Percentiles rank a stretch among this genome's conserved stretches.
Evolutionary conservation across 768 basidiomycete genomes (phyloP).

Genomic region (Nidula microcarpa): DNA sequence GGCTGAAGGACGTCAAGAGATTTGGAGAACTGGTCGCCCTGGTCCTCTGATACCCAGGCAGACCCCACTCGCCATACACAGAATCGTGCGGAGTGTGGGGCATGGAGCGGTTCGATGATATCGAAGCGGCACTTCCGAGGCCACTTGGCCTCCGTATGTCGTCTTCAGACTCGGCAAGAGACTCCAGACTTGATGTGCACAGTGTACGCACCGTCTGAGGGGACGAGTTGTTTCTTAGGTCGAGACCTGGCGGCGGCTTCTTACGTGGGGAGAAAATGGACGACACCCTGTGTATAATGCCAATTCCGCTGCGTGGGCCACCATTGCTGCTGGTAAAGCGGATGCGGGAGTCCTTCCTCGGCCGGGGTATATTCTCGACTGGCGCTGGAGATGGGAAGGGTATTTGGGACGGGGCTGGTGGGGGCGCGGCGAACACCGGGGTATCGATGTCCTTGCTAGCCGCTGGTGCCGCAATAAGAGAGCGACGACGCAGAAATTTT

Average conservation of each 20-base stretch:
- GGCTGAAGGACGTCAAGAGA: slow-evolving; percentile 20
- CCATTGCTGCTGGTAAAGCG: neutral
- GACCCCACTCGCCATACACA: slow-evolving; percentile 3
- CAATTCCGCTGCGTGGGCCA: slow-evolving; percentile 7
- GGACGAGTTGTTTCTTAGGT: neutral
- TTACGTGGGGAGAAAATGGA: slow-evolving; percentile 17
- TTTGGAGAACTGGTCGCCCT: slow-evolving; percentile 36
- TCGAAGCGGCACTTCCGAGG: slow-evolving; percentile 33
- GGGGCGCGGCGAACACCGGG: slow-evolving; percentile 1
- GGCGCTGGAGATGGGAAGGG: slow-evolving; percentile 3
- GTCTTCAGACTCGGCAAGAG: slow-evolving; percentile 21
- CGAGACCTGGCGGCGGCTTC: slow-evolving; percentile 4
- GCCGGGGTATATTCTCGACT: slow-evolving; percentile 19
- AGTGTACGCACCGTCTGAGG: neutral
- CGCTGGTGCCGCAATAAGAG: neutral
- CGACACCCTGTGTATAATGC: slow-evolving; percentile 25
- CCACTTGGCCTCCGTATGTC: slow-evolving; percentile 47
- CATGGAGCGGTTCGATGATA: slow-evolving; percentile 29
- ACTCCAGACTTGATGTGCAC: neutral
- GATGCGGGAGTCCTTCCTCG: slow-evolving; percentile 1
- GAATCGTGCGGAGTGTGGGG: slow-evolving; percentile 29
- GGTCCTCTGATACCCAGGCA: slow-evolving; percentile 11
- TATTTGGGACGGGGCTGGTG: slow-evolving; percentile 6
- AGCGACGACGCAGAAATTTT: neutral
- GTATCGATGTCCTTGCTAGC: neutral